Percentiles rank a stretch among this genome's conserved stretches.
These are phyloP conservation scores for Rhodocollybia butyracea DNA, from an alignment of 768 basidiomycete species.

Conservation along the genomic window DNA sequence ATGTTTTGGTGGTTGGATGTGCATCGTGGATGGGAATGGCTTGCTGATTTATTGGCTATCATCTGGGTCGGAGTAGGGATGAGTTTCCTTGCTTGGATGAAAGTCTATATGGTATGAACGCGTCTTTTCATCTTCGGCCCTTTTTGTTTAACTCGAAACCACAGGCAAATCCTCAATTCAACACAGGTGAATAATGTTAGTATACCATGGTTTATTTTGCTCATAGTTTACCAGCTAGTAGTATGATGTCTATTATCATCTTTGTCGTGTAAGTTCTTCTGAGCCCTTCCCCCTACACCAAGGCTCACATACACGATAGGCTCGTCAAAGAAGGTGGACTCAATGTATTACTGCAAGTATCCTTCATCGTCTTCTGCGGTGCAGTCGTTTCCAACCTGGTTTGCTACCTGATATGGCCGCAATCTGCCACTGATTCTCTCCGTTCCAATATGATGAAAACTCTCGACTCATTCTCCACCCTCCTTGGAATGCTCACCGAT, in stretches of 20 bases:
- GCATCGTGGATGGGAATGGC: conserved; percentile 64
- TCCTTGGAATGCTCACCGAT: conserved; percentile 76
- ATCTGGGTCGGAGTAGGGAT: conserved; percentile 84
- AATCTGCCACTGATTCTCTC: conserved; percentile 78
- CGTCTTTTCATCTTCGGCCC: background rate
- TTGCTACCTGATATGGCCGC: conserved; percentile 83
- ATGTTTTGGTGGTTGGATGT: conserved; percentile 79
- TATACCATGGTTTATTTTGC: background rate
- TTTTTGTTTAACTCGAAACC: background rate
- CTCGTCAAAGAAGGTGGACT: conserved; percentile 89
- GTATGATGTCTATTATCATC: conserved; percentile 80
- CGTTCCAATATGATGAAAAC: conserved; percentile 84
- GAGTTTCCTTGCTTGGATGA: conserved; percentile 84
- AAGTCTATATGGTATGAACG: conserved; percentile 71
- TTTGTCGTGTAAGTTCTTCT: conserved; percentile 65
- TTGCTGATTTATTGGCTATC: conserved; percentile 73
- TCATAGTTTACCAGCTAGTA: conserved; percentile 52
- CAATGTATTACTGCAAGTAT: conserved; percentile 67
- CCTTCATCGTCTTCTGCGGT: conserved; percentile 76
- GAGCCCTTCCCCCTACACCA: background rate
- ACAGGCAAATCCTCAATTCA: conserved; percentile 77
- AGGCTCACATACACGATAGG: conserved; percentile 30
- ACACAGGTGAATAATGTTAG: conserved; percentile 55
- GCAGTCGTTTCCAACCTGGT: conserved; percentile 76
- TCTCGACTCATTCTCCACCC: conserved; percentile 83